Evolutionary conservation across 768 basidiomycete species (phyloP), one percentile per base, ranked within the genome.

Genomic region (Chiua virens): DNA sequence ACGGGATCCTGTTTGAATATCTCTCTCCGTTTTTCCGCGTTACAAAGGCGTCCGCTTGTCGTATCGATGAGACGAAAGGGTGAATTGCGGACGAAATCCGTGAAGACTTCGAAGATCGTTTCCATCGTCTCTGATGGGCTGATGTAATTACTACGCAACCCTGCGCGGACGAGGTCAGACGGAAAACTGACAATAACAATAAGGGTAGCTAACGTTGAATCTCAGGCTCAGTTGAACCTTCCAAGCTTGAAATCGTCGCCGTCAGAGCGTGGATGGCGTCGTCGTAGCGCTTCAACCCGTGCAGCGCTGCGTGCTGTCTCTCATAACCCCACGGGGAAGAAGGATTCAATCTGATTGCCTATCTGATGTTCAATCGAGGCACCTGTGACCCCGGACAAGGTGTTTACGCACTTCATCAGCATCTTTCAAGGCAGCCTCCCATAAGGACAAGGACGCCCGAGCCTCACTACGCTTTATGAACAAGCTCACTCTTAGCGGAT

Each of bases 41-140:
- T 54, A n/a, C 61, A 62, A 18, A 62, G 47, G 1, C 10, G 45
- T 10, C 61, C 61, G 13, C 25, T 63, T 11, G 13, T 25, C 8
- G 61, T 63, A 39, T 62, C 61, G 17, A 62, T 53, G 35, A 62
- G 58, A 46, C 61, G 57, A 47, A 60, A 37, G 0, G 60, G 60
- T 4, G 36, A 45, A 6, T 52, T 13, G 17, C 20, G 17, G 20
- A 4, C 13, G 13, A 5, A 13, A 15, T 28, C 25, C 9, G 8
- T 22, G 4, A 49, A 37, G 3, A 28, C 42, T 0, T 42, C 23
- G 28, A 51, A 25, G n/a, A 59, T 47, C 0, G 32, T 34, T 0
- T 50, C 11, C 17, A 15, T 21, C 15, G 52, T 44, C 18, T 56
- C 40, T 3, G 57, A 51, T 8, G 61, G 57, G 14, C 43, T 11